phyloP scores from a whole-genome alignment of 2,329 filamentous ascomycete species.

The Aphanocladium album region DNA sequence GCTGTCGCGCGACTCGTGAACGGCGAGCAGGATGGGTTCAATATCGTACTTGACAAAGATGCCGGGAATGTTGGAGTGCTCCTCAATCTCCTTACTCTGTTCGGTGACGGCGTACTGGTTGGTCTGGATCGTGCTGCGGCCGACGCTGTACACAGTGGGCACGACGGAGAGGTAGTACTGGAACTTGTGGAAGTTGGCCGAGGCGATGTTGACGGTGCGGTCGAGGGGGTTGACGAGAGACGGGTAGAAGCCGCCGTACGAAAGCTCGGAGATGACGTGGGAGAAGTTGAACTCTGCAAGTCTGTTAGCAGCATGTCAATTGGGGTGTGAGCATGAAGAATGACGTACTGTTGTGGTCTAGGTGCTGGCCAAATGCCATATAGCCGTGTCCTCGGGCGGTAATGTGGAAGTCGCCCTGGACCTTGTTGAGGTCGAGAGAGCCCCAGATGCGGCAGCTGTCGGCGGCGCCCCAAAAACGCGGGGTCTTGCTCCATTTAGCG shows the following conservation, averaged over 20 bases:
- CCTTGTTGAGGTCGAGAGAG: slow-evolving; percentile 87
- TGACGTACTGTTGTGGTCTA: slow-evolving; percentile 59
- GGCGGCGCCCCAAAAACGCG: slow-evolving; percentile 51
- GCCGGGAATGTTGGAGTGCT: slow-evolving; percentile 67
- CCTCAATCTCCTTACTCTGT: slow-evolving; percentile 66
- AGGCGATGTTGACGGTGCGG: slow-evolving; percentile 74
- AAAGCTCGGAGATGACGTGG: slow-evolving; percentile 92
- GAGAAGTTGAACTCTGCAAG: slow-evolving; percentile 87
- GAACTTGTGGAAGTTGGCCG: slow-evolving; percentile 83
- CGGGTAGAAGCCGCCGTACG: slow-evolving; percentile 95
- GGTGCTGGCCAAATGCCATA: slow-evolving; percentile 63
- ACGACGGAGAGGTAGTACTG: slow-evolving; percentile 97
- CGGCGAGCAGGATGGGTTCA: slow-evolving; percentile 83
- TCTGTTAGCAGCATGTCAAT: slow-evolving; percentile 16
- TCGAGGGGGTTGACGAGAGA: slow-evolving; percentile 91
- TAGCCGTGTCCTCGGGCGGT: slow-evolving; percentile 96
- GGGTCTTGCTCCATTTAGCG: slow-evolving; percentile 71
- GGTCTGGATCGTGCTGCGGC: slow-evolving; percentile 67
- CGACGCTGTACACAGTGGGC: slow-evolving; percentile 82
- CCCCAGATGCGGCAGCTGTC: slow-evolving; percentile 89
- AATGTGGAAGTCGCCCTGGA: slow-evolving; percentile 97
- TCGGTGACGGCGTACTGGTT: slow-evolving; percentile 98
- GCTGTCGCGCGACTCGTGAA: slow-evolving; percentile 75
- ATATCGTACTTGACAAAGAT: slow-evolving; percentile 99
- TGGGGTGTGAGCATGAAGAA: no score